These are phyloP conservation scores for Sphagnum tenellum DNA, from an alignment of 225 moss, liverwort and hornwort genomes.

Conservation along the genomic window DNA sequence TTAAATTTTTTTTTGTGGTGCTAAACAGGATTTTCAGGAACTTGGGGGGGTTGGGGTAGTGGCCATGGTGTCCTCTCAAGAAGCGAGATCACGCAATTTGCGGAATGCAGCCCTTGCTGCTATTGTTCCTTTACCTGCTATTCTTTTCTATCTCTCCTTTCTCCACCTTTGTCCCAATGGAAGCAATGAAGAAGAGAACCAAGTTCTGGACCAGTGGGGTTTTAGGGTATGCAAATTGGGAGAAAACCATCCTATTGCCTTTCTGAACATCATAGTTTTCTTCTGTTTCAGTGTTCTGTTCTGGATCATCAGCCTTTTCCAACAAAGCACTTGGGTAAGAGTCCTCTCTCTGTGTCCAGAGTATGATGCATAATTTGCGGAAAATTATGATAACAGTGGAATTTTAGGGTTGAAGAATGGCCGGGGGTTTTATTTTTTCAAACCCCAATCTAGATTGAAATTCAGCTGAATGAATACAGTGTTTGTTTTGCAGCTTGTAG, in stretches of 20 bases:
- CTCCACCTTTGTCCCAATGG: slow-evolving; percentile 24
- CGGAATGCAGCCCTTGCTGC: slow-evolving; percentile 41
- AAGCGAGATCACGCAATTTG: slow-evolving; percentile 15
- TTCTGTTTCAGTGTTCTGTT: slow-evolving; percentile 75
- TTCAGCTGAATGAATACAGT: too few relatives aligned
- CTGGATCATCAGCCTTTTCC: slow-evolving; percentile 71
- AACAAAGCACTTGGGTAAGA: slow-evolving; percentile 61
- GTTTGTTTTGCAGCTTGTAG: slow-evolving; percentile 48
- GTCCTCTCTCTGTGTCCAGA: too few relatives aligned
- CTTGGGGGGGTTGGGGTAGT: too few relatives aligned
- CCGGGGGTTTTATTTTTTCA: too few relatives aligned
- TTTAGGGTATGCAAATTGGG: slow-evolving; percentile 52
- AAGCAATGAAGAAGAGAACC: not conserved
- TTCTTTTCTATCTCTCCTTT: slow-evolving; percentile 49
- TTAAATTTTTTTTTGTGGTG: too few relatives aligned
- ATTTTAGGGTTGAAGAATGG: too few relatives aligned
- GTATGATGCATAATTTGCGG: too few relatives aligned
- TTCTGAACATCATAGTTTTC: slow-evolving; percentile 66
- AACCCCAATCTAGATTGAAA: too few relatives aligned
- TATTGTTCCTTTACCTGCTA: slow-evolving; percentile 49
- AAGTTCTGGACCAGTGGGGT: slow-evolving; percentile 20
- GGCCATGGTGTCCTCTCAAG: too few relatives aligned
- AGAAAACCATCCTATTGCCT: slow-evolving; percentile 35
- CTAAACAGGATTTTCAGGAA: too few relatives aligned
- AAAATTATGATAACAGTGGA: too few relatives aligned